Percentiles rank a stretch among this genome's conserved stretches.
Evolutionary conservation across 305 asterid genomes (phyloP).

Genomic region (Fraxinus baroniana): DNA sequence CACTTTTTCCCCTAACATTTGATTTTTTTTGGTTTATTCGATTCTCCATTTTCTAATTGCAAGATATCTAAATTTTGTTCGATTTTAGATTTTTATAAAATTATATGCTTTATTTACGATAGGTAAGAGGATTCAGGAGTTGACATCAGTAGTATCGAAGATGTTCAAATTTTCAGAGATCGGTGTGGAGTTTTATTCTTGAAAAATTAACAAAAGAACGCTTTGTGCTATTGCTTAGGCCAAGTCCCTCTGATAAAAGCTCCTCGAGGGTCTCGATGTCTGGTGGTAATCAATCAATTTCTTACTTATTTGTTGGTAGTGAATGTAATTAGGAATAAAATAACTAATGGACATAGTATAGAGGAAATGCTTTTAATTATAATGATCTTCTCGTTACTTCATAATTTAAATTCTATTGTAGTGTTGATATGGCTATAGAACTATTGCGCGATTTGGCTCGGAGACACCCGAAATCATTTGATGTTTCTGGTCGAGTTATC

Average conservation of each 20-base stretch:
- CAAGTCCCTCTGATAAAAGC: conserved; percentile 45
- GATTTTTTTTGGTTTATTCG: not conserved
- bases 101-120: not conserved
- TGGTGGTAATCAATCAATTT: too few species aligned
- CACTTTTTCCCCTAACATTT: not conserved
- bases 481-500: too few species aligned
- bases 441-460: too few species aligned
- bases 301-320: too few species aligned
- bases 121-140: conserved; percentile 58
- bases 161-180: conserved; percentile 52
- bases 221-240: conserved; percentile 22
- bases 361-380: too few species aligned
- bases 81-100: not conserved
- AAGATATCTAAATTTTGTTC: not conserved
- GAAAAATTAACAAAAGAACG: conserved; percentile 49
- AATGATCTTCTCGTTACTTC: too few species aligned
- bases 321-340: too few species aligned
- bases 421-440: too few species aligned
- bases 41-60: not conserved
- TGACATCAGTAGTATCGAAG: conserved; percentile 55
- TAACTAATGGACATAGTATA: too few species aligned
- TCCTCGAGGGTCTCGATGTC: conserved; percentile 38
- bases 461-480: too few species aligned
- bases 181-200: conserved; percentile 56
- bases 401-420: too few species aligned